Evolutionary conservation across 257 asterid species (phyloP).

Genomic region (Forsythia suspensa): DNA sequence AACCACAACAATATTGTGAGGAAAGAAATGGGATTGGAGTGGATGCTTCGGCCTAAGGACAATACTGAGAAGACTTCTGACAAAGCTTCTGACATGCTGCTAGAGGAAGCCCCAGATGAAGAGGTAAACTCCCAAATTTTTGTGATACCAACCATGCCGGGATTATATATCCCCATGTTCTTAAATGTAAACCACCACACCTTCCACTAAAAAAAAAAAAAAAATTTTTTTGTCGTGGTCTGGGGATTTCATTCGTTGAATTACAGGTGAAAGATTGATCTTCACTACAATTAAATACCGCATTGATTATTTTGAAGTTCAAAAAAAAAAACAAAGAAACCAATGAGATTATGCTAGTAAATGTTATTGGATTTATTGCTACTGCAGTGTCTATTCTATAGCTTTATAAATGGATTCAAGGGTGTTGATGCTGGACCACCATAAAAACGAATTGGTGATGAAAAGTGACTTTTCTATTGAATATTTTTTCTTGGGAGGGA

Average conservation of each 20-base stretch:
- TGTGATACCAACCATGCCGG: background rate
- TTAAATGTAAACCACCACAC: background rate
- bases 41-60: constrained; percentile 88
- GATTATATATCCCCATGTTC: background rate
- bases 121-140: constrained; percentile 46
- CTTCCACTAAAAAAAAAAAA: background rate
- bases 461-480: background rate
- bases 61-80: constrained; percentile 32
- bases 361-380: background rate
- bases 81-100: constrained; percentile 34
- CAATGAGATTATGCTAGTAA: background rate
- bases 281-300: background rate
- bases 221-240: background rate
- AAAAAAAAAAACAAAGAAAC: background rate
- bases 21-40: constrained; percentile 92
- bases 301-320: background rate
- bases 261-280: background rate
- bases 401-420: background rate
- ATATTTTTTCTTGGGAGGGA: background rate
- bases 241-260: background rate
- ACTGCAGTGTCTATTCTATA: background rate
- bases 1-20: constrained; percentile 39
- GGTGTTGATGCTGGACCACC: background rate
- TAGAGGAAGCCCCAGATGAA: constrained; percentile 52
- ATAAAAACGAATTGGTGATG: background rate